These are phyloP conservation scores for Knoxia roxburghii DNA, from an alignment of 257 asterid species.

Conservation along the genomic window DNA sequence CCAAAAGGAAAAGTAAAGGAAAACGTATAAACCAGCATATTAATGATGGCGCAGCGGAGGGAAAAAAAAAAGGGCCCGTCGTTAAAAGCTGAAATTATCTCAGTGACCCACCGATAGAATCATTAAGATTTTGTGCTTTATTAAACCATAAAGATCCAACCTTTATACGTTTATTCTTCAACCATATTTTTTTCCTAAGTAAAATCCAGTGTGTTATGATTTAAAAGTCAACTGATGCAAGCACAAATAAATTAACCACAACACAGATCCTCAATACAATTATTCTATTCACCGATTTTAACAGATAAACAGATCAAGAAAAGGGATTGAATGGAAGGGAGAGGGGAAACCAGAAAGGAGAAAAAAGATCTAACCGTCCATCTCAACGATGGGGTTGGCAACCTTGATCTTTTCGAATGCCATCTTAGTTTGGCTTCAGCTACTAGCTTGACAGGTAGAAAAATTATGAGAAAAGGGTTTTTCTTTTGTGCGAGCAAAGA, in stretches of 20 bases:
- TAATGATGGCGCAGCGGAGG: neutral
- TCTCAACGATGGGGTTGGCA: slow-evolving; percentile 94
- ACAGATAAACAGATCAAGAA: neutral
- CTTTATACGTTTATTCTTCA: neutral
- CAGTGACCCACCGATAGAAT: slow-evolving; percentile 8
- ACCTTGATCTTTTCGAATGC: slow-evolving; percentile 87
- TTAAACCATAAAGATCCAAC: neutral
- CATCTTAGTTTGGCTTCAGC: slow-evolving; percentile 28
- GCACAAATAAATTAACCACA: neutral
- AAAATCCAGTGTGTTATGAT: neutral
- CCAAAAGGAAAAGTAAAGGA: neutral
- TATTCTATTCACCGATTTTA: neutral
- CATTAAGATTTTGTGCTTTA: neutral
- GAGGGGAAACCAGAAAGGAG: neutral
- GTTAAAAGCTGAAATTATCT: neutral
- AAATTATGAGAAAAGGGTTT: neutral
- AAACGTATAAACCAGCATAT: neutral
- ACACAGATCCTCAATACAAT: slow-evolving; percentile 6
- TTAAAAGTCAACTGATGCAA: neutral
- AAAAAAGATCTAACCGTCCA: slow-evolving; percentile 81
- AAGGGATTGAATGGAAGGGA: too few species aligned
- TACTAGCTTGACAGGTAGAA: neutral
- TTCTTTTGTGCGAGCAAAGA: neutral
- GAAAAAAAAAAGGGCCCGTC: neutral
- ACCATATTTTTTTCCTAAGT: neutral